These are phyloP conservation scores for Cichorium intybus DNA, from an alignment of 140 eudicot genomes.

Conservation along the genomic window DNA sequence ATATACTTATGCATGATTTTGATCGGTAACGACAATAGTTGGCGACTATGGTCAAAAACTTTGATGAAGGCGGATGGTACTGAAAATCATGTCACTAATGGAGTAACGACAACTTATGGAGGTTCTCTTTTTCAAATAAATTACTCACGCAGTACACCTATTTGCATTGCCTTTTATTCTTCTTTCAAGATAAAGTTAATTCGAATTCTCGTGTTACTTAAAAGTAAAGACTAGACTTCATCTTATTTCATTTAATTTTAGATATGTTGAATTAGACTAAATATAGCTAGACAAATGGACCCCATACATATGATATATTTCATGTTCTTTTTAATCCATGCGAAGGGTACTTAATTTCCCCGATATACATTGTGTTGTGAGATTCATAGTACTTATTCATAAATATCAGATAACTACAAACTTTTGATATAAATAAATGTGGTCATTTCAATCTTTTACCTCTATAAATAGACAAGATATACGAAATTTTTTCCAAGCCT, in stretches of 20 bases:
- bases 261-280: conserved; percentile 3
- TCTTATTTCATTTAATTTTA: too few relatives aligned
- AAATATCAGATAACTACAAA: conserved; percentile 14
- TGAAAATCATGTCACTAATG: not conserved
- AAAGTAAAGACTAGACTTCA: not conserved
- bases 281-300: conserved; percentile 19
- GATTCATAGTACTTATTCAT: conserved; percentile 28
- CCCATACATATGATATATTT: conserved; percentile 15
- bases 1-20: too few relatives aligned
- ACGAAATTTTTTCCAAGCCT: conserved; percentile 11
- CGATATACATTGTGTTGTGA: conserved; percentile 10
- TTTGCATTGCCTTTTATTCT: not conserved
- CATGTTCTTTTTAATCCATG: conserved; percentile 22
- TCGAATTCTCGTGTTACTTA: not conserved
- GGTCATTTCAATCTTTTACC: conserved; percentile 18
- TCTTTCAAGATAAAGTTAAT: not conserved
- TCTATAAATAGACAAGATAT: conserved; percentile 31
- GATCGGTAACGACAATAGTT: conserved; percentile 15
- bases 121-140: not conserved
- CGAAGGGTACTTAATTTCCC: conserved; percentile 23
- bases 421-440: not conserved
- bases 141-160: not conserved
- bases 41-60: conserved; percentile 13
- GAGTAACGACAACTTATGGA: not conserved
- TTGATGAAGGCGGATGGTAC: conserved; percentile 9